A percentile compares a stretch with the other conserved stretches of the same genome.
phyloP scores from a whole-genome alignment of 768 basidiomycete genomes.

The Obba rivulosa region DNA sequence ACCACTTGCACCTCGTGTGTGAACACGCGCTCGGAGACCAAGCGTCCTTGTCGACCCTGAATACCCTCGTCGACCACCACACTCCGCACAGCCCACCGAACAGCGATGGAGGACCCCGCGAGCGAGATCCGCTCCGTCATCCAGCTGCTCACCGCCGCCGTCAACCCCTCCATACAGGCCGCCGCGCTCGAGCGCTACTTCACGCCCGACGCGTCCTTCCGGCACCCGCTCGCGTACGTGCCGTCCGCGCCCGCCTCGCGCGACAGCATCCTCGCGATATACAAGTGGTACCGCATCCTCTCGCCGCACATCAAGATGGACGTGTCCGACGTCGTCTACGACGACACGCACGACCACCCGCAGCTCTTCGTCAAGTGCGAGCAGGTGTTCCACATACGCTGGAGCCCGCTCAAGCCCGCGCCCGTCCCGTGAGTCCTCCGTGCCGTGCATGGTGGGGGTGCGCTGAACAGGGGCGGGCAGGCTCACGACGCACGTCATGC shows the following conservation, averaged over 20 bases:
- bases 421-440: constrained; percentile 29
- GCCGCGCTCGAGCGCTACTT: constrained; percentile 43
- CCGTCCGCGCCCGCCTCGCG: constrained; percentile 41
- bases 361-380: constrained; percentile 40
- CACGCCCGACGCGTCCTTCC: constrained; percentile 48
- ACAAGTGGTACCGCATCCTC: constrained; percentile 63
- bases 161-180: constrained; percentile 45
- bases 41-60: no score
- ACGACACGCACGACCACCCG: constrained; percentile 31
- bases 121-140: constrained; percentile 44
- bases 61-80: no score
- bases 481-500: constrained; percentile 44
- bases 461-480: constrained; percentile 20
- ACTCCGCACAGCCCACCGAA: no score
- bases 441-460: background rate
- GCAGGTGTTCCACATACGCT: constrained; percentile 50
- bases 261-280: constrained; percentile 49
- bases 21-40: no score
- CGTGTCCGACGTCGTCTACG: constrained; percentile 43
- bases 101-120: constrained; percentile 50
- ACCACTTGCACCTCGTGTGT: no score
- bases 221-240: constrained; percentile 54
- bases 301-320: constrained; percentile 45
- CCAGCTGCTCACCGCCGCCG: constrained; percentile 39
- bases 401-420: constrained; percentile 33